Evolutionary conservation across 208 protist species (phyloP), one percentile per base, ranked within the genome.

Genomic region (Wallacemonas rigidus): DNA sequence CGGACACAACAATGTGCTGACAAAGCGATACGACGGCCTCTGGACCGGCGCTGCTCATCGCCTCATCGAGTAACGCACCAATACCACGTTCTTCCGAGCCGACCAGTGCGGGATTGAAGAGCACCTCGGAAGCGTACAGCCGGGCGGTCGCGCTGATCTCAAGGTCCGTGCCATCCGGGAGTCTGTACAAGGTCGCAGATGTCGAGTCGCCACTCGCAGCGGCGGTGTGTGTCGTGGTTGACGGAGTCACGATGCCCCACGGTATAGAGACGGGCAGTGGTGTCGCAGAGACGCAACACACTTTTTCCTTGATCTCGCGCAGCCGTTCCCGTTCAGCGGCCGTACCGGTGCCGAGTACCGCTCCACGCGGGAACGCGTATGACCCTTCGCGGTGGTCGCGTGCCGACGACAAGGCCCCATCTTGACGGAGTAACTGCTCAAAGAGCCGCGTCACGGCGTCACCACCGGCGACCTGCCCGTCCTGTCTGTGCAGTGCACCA

Each of bases 1-100:
- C 97, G 38, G 92, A 91, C 6, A 98, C 60, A 6, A 98, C 87
- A 41, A 98, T 76, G 72, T 98, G 95, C 50, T 69, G 35, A 17
- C 82, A 93, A 3, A 99, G 77, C 11, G 89, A 73, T 38, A 69
- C 61, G 41, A 88, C 74, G 44, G 98, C 75, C 43, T 71, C 74
- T 2, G 53, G 51, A 0, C 68, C 58, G 1, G 84, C 77, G 26
- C 67, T 47, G 47, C 77, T 75, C 69, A 99, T 92, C 7, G 97
- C 89, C 71, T 95, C 83, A 70, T 88, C 88, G 55, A 88, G 81
- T 1, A 88, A 26, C 15, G 91, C 80, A 8, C 86, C 81, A 1
- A 98, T 72, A 50, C 92, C 90, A 41, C 68, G 43, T 35, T 75
- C 69, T 57, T 98, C 95, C 3, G 56, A 58, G 14, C 90, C 71